Percentiles rank a stretch among this genome's conserved stretches.
Evolutionary conservation across 148 eudicot genomes (phyloP).

Genomic region (Heliamphora exappendiculata): DNA sequence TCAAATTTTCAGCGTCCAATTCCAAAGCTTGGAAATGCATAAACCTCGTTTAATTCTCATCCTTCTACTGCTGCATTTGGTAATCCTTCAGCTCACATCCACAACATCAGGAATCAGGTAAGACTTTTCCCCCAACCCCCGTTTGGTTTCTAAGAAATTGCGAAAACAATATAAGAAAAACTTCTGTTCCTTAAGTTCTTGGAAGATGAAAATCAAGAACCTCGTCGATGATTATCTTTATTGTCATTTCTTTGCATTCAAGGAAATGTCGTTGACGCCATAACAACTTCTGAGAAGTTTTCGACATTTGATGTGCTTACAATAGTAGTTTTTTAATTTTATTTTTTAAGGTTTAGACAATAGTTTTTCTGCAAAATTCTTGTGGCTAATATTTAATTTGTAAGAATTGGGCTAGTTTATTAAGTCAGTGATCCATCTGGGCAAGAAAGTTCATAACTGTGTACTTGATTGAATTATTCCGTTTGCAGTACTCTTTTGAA

Average conservation of each 20-base stretch:
- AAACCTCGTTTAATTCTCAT: constrained; percentile 6
- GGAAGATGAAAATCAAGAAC: background rate
- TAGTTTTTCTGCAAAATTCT: background rate
- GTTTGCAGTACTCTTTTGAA: background rate
- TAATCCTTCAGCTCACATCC: background rate
- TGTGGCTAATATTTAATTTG: background rate
- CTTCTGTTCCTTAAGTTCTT: background rate
- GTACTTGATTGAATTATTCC: background rate
- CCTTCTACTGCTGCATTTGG: background rate
- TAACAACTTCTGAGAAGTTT: background rate
- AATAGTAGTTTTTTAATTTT: too few species aligned
- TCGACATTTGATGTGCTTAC: background rate
- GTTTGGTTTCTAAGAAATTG: background rate
- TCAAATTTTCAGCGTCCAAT: too few species aligned
- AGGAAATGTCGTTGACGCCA: background rate
- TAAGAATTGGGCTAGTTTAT: background rate
- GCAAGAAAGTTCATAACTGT: background rate
- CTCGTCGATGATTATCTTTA: background rate
- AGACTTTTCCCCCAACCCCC: background rate
- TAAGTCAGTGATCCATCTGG: background rate
- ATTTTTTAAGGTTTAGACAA: too few species aligned
- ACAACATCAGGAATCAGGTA: constrained; percentile 12
- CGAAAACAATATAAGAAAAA: background rate
- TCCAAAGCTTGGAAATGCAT: constrained; percentile 8
- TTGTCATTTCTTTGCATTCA: background rate